Base-by-base conservation (phyloP, 2,329 filamentous ascomycete species). In the Hypoxylon sp. region DNA sequence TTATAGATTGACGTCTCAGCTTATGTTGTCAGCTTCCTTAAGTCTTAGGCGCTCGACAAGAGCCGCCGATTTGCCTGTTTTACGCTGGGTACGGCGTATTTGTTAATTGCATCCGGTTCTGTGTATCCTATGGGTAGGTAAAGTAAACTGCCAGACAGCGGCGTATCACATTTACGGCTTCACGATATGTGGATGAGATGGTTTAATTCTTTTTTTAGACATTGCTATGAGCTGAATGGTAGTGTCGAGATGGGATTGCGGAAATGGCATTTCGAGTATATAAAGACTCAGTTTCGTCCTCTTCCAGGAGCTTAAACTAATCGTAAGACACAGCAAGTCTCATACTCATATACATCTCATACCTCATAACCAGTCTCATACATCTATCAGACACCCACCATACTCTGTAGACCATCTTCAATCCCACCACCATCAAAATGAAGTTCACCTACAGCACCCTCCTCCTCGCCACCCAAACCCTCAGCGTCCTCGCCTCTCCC, bases 391-490 rank as follows among this genome's bases (percentile, higher is more conserved):
- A 41, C 5, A 47, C 12, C 19, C 11, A 23, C 14, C 39, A 19
- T 21, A 19, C n/a, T 43, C 3, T 25, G 7, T 16, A 39, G 27
- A 23, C 23, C 19, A 55, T 16, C 19, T 19, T 12, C 9, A n/a
- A n/a, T 21, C 7, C 16, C 9, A 12, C 14, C 9, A 32, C 25
- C 48, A 41, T 48, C 45, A 55, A 50, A 39, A 53, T 61, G 43
- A 50, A 50, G 32, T 34, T 52, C 25, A 56, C 12, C 58, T 30
- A 45, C 45, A 25, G 43, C 8, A 61, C 43, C 19, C 19, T 61
- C 51, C 34, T 55, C 59, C 39, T 61, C 39, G 59, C 59, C 27
- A 29, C 50, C 11, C 57, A 61, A 19, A n/a, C 21, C 12, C 23
- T 54, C 48, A 54, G 29, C 41, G 34, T 39, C 34, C 23, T 47